Percentiles rank a stretch among this genome's conserved stretches.
Evolutionary conservation across 225 moss, liverwort and hornwort genomes (phyloP).

Genomic region (Ulota crispa): DNA sequence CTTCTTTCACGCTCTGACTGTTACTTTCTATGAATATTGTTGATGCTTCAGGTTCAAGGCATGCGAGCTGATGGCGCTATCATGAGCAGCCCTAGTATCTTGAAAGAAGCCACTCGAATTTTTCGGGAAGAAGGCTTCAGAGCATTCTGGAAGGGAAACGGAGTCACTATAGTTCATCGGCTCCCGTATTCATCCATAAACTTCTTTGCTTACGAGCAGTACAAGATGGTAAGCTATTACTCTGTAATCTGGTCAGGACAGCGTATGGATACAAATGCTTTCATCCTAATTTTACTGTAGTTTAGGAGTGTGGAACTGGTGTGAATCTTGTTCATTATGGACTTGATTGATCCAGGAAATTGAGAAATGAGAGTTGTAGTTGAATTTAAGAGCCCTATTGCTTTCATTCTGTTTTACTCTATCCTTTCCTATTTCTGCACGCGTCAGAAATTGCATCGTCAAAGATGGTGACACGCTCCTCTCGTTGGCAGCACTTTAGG

Average conservation of each 20-base stretch:
- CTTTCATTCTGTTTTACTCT: slow-evolving; percentile 32
- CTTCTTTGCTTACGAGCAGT: slow-evolving; percentile 95
- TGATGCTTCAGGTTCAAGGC: slow-evolving; percentile 76
- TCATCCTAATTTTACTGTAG: background rate
- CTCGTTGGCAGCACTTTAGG: slow-evolving; percentile 74
- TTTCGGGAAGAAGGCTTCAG: slow-evolving; percentile 84
- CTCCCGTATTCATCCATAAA: slow-evolving; percentile 96
- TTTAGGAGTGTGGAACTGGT: slow-evolving; percentile 8
- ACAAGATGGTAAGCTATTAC: slow-evolving; percentile 72
- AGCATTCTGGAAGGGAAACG: slow-evolving; percentile 99
- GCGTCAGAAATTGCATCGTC: slow-evolving; percentile 35
- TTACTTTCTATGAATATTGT: slow-evolving; percentile 3
- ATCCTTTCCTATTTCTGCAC: slow-evolving; percentile 33
- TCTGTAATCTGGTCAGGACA: slow-evolving; percentile 6
- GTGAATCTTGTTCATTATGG: slow-evolving; percentile 5
- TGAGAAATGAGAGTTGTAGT: slow-evolving; percentile 10
- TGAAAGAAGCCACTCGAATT: slow-evolving; percentile 80
- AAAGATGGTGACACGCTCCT: slow-evolving; percentile 44
- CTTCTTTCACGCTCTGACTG: background rate
- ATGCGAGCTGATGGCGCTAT: slow-evolving; percentile 77
- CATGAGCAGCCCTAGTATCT: slow-evolving; percentile 79
- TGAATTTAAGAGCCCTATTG: background rate
- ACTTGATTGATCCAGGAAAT: background rate
- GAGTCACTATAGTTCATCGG: slow-evolving; percentile 94
- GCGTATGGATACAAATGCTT: background rate